Evolutionary conservation across 345 rosid species (phyloP), one percentile per base, ranked within the genome.

Genomic region (Raphanus sativus): DNA sequence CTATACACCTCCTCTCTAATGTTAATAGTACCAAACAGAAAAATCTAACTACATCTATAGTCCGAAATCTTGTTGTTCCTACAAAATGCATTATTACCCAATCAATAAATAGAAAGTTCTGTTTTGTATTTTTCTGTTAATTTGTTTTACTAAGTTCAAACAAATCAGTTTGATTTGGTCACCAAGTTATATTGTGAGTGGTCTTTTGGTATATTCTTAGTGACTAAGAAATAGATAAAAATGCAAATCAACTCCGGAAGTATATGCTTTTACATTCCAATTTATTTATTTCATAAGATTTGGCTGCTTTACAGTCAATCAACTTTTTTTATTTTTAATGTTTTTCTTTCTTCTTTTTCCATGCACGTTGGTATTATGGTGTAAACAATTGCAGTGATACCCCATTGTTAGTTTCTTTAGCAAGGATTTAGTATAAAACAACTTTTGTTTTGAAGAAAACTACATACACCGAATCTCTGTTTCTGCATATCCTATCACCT

Each of bases 161-260:
- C 9, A 65, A 24, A 6, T 8, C 52, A 73, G 61, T 17, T 75
- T 24, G 52, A 60, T 67, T 45, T 60, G 6, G 48, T 36, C 42
- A 66, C 15, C 42, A 50, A 33, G 21, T 28, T 9, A 50, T 15
- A 1, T 26, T 42, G 58, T 62, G 74, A 69, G 33, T 77, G 74
- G 63, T 52, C 77, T 15, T 72, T 71, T 79, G 32, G 78, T 62
- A 79, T 79, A 79, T 79, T 79, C 82, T 74, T 79, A 68, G 71
- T 68, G 78, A 79, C 78, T 74, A 79, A 79, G 82, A 54, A 73
- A 78, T 36, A 52, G 48, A 78, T 36, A 33, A 58, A 78, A 16
- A 67, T 62, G 70, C 30, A 73, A 56, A 67, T 68, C 65, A 59
- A 45, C 21, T 66, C 58, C 34, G 36, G 34, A 66, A 48, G 70